Evolutionary conservation across 257 asterid genomes (phyloP), one percentile per base, ranked within the genome.

Genomic region (Petrea volubilis): DNA sequence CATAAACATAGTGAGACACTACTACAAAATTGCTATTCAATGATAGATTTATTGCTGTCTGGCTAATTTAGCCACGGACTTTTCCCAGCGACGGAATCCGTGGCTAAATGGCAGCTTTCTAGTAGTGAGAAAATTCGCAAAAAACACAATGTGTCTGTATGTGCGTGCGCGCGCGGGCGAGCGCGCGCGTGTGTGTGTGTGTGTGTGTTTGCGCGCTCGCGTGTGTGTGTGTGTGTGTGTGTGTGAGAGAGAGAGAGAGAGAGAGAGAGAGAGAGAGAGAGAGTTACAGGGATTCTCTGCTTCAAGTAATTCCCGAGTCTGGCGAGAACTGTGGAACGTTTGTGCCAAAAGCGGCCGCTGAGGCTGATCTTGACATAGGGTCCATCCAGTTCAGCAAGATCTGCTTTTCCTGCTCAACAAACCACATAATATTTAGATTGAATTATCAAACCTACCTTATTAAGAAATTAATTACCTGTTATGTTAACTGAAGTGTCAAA

Each of bases 221-320:
- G n/a, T n/a, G n/a, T n/a, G n/a, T n/a, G n/a, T n/a, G n/a, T n/a
- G n/a, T n/a, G n/a, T n/a, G n/a, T n/a, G n/a, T n/a, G n/a, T n/a
- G n/a, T n/a, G n/a, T 24, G 3, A 2, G 2, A 25, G 17, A 34
- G 31, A 52, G 14, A 14, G 29, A 4, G 60, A 18, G 25, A 33
- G 21, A 20, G 20, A 24, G 7, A 20, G 17, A 20, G 28, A n/a
- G 21, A 17, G 57, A 38, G 3, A 11, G 25, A 6, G 13, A 46
- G 29, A 14, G 86, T 87, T 74, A 89, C 99, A 33, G 97, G 97
- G 28, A 94, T 94, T 77, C 97, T 85, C 72, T 91, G 93, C 82
- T 94, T 94, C 87, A 94, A 78, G 94, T 94, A 94, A 70, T 94
- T 94, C 20, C 97, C 99, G 25, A 94, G 77, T 63, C 99, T 83